Percentiles rank a stretch among this genome's conserved stretches.
These are phyloP conservation scores for Termitomyces sp. DNA, from an alignment of 768 basidiomycete genomes.

Conservation along the genomic window DNA sequence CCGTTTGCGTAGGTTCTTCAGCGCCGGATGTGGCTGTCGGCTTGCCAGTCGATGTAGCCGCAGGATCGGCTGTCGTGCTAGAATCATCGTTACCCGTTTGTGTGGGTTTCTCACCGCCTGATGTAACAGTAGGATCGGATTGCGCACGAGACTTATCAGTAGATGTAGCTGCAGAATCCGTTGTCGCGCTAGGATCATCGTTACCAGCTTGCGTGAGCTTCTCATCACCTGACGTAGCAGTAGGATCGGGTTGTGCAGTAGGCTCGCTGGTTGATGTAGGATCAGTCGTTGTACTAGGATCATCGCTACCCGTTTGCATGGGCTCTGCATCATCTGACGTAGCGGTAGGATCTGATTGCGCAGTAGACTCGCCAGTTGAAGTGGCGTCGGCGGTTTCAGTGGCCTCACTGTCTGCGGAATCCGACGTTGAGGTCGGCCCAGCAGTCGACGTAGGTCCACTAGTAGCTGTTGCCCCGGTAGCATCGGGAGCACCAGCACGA, in stretches of 20 bases:
- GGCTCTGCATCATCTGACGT: background rate
- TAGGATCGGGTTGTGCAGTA: background rate
- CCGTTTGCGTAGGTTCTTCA: background rate
- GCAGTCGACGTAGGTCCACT: background rate
- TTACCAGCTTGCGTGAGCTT: background rate
- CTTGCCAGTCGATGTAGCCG: background rate
- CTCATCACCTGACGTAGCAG: background rate
- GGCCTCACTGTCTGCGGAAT: background rate
- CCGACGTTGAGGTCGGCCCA: background rate
- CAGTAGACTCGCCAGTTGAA: background rate
- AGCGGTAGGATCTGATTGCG: background rate
- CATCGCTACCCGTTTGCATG: background rate
- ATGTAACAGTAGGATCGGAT: background rate
- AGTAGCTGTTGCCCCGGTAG: background rate
- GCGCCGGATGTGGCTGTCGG: background rate
- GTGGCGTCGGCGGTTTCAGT: background rate
- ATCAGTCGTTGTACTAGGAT: background rate
- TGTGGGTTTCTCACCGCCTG: background rate
- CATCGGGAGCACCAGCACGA: background rate
- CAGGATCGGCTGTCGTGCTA: background rate
- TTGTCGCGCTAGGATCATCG: background rate
- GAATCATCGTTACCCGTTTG: background rate
- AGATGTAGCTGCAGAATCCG: background rate
- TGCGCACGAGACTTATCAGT: background rate
- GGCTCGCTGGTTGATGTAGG: background rate